Evolutionary conservation across 495 filamentous ascomycete genomes (phyloP), one percentile per base, ranked within the genome.

Genomic region (Platismatia glauca): DNA sequence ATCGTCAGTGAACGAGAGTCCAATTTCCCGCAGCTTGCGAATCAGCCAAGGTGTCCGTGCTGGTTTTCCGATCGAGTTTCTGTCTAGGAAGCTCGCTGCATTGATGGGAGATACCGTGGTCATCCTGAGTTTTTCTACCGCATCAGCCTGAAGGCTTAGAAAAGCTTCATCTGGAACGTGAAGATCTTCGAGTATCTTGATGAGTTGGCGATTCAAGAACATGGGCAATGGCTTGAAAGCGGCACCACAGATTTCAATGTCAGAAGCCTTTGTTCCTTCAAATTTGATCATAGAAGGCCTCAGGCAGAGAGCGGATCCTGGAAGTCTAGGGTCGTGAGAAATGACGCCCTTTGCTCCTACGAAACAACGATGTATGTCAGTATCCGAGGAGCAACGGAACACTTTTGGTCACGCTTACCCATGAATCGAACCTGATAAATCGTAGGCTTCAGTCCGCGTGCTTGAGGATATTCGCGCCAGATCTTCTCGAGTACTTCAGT

Each of bases 281-380:
- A 93, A 94, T 66, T 95, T 95, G 57, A 81, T 74, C 90, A 94
- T 95, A n/a, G 85, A 89, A 0, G 75, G 72, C 1, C 90, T 81
- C 16, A 93, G 72, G 44, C 74, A 71, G 44, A 94, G 74, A 31
- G 73, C 59, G 33, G 77, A 72, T 2, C 85, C 85, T 12, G 66
- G 3, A 0, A 91, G 77, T 11, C 73, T 70, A 39, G 73, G 69
- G 64, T 94, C 89, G 8, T 90, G 73, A 7, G 86, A 78, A 5
- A 91, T 72, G 78, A 93, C 84, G 0, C 88, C 88, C 72, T 91
- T 92, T 1, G 82, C 85, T 6, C 86, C 81, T 79, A 24, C 15
- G 29, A 34, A 35, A 64, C 48, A 57, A 33, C 37, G 24, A 72
- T 64, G 27, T 15, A 18, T 12, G 13, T 52, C 27, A 52, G 24